Conservation (phyloP, 495 filamentous ascomycete genomes). For the Parachaetomium inaequale region DNA sequence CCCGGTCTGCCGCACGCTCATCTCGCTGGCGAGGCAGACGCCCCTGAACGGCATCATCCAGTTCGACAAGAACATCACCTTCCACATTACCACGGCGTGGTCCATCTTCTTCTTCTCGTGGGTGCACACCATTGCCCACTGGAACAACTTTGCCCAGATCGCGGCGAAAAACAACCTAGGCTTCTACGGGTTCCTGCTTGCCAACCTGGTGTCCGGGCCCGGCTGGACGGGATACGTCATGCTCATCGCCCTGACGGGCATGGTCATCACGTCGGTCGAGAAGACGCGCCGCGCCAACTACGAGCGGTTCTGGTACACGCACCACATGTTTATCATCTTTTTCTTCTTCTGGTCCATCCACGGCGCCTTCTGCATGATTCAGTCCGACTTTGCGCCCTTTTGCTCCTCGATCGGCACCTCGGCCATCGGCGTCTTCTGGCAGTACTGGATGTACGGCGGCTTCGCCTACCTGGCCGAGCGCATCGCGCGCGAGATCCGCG, state of each 20-base stretch:
- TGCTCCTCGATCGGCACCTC: constrained; percentile 57
- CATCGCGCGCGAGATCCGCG: constrained; percentile 65
- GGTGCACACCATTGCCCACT: constrained; percentile 76
- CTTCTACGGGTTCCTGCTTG: constrained; percentile 64
- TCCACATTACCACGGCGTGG: constrained; percentile 77
- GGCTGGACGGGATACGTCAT: constrained; percentile 80
- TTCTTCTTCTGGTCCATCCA: constrained; percentile 81
- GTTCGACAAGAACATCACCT: constrained; percentile 78
- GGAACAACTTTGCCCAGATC: constrained; percentile 74
- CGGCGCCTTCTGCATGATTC: constrained; percentile 78
- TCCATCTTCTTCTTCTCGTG: constrained; percentile 78
- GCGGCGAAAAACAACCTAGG: constrained; percentile 66
- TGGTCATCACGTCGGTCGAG: constrained; percentile 66
- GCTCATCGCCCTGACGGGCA: constrained; percentile 63
- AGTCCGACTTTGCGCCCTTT: constrained; percentile 66
- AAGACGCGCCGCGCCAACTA: constrained; percentile 66
- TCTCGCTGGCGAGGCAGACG: constrained; percentile 69
- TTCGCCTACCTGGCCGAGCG: constrained; percentile 68
- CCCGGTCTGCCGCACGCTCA: constrained; percentile 73
- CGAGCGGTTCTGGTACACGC: constrained; percentile 77
- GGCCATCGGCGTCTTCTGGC: constrained; percentile 72
- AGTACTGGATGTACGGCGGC: constrained; percentile 75
- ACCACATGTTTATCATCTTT: constrained; percentile 74
- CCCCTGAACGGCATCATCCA: constrained; percentile 74
- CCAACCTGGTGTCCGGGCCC: constrained; percentile 68